A percentile compares a stretch with the other conserved stretches of the same genome.
phyloP scores from a whole-genome alignment of 75 land plant genomes.

The Cupressus sempervirens region DNA sequence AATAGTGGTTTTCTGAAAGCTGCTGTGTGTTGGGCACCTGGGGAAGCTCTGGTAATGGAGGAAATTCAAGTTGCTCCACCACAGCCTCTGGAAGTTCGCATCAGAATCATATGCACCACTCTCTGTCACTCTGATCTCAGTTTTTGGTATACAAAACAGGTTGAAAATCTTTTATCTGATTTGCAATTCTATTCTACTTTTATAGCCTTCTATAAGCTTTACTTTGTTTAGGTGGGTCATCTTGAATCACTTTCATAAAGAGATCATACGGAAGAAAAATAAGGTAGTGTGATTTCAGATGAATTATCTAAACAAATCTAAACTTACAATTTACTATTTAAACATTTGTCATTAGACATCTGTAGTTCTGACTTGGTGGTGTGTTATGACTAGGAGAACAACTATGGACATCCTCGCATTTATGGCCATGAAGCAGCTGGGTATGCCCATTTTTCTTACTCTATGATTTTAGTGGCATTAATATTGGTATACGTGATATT shows the following conservation, averaged over 20 bases:
- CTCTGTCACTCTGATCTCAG: conserved; percentile 22
- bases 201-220: too few species aligned
- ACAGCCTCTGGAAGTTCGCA: conserved; percentile 29
- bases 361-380: neutral
- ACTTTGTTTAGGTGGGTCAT: too few species aligned
- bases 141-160: conserved; percentile 13
- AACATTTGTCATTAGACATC: neutral
- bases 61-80: conserved; percentile 33
- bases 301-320: too few species aligned
- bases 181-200: neutral
- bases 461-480: neutral
- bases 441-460: conserved; percentile 24
- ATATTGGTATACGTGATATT: neutral
- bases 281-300: too few species aligned
- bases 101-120: conserved; percentile 19
- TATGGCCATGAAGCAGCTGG: conserved; percentile 85
- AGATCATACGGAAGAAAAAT: too few species aligned
- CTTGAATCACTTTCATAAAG: too few species aligned
- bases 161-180: neutral
- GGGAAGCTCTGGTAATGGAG: conserved; percentile 23
- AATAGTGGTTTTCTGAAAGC: neutral
- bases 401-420: conserved; percentile 46
- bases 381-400: neutral
- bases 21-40: conserved; percentile 25
- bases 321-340: too few species aligned